Evolutionary conservation across 192 early-diverging fungal species (phyloP).

Genomic region (Backusella psychrophila): DNA sequence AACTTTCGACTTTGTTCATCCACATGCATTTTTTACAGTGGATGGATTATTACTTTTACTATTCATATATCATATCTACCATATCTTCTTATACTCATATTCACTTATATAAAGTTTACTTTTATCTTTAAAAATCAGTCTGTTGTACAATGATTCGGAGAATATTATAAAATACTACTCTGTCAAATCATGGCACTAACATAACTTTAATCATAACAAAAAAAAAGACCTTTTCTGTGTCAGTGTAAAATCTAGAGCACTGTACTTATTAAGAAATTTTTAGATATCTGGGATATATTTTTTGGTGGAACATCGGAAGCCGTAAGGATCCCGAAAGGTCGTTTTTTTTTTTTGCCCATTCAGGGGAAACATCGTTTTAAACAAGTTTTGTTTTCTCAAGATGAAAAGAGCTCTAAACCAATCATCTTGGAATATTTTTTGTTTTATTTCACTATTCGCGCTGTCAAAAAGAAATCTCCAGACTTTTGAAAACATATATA

Average conservation of each 20-base stretch:
- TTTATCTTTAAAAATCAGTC: not conserved
- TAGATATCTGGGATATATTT: not conserved
- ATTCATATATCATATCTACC: not conserved
- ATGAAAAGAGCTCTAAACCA: not conserved
- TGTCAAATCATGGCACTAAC: not conserved
- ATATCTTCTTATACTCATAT: not conserved
- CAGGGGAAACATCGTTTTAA: not conserved
- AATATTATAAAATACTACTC: not conserved
- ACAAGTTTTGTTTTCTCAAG: not conserved
- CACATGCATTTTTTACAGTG: not conserved
- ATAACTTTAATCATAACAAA: not conserved
- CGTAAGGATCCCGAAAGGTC: not conserved
- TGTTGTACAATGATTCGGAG: not conserved
- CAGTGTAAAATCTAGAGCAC: not conserved
- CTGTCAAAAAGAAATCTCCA: not conserved
- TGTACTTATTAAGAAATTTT: not conserved
- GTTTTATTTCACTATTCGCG: not conserved
- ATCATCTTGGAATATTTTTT: not conserved
- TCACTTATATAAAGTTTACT: not conserved
- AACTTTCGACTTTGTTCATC: not conserved
- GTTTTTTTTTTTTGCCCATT: not conserved
- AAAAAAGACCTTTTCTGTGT: not conserved
- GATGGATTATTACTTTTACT: not conserved
- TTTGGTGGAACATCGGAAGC: not conserved
- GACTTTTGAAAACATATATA: not conserved